Conservation (phyloP, 148 eudicot genomes). For the Mesembryanthemum crystallinum region DNA sequence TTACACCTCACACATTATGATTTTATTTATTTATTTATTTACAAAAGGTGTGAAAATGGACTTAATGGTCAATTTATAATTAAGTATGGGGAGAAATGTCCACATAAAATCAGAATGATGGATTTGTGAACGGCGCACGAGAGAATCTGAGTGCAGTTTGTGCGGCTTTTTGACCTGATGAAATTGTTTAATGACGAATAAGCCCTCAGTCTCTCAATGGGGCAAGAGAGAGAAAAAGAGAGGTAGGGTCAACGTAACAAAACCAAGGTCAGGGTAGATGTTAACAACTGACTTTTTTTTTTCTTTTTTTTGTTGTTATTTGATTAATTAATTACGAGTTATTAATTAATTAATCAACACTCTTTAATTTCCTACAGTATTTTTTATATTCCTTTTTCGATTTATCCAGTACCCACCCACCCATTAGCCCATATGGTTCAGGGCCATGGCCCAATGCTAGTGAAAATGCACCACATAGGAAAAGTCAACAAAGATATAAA, state of each 20-base stretch:
- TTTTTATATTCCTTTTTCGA: neutral
- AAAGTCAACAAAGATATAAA: neutral
- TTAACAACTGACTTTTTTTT: neutral
- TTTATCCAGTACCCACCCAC: no score
- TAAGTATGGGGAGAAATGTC: neutral
- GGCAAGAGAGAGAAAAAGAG: neutral
- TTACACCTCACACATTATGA: neutral
- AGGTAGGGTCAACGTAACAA: constrained; percentile 28
- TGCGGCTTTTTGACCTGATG: constrained; percentile 9
- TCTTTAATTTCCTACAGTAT: no score
- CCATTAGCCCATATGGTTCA: neutral
- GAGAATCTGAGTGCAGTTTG: constrained; percentile 22
- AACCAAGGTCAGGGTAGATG: constrained; percentile 4
- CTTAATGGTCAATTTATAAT: no score
- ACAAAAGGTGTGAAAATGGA: neutral
- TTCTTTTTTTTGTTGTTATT: no score
- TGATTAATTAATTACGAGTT: no score
- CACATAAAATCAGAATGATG: neutral
- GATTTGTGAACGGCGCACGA: neutral
- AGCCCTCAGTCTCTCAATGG: neutral
- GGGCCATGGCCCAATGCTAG: neutral
- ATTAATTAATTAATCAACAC: no score
- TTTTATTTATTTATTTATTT: no score
- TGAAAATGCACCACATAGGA: neutral
- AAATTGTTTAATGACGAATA: constrained; percentile 5